Conservation (phyloP, 1,139 yeast genomes). For the Pichia sp. region DNA sequence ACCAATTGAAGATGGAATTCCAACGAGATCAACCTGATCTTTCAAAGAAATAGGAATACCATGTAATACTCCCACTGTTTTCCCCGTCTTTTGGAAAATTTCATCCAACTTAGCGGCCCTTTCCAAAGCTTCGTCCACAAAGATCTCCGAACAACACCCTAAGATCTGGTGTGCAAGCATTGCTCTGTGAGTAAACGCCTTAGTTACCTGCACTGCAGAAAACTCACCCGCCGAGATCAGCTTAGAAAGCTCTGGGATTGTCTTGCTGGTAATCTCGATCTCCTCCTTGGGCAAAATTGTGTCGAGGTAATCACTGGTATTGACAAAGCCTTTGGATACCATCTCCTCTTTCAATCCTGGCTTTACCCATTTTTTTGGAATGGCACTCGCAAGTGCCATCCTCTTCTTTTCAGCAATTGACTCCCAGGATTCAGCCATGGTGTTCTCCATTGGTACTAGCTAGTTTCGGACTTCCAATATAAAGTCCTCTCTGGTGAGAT, state of each 20-base stretch:
- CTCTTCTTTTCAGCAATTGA: constrained; percentile 19
- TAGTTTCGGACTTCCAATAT: too few relatives aligned
- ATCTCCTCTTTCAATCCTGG: constrained; percentile 24
- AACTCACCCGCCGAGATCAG: constrained; percentile 31
- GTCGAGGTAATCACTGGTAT: constrained; percentile 24
- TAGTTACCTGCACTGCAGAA: constrained; percentile 40
- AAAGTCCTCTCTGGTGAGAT: too few relatives aligned
- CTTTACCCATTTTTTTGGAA: constrained; percentile 31
- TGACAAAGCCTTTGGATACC: constrained; percentile 15
- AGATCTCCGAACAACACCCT: constrained; percentile 40
- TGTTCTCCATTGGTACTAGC: too few relatives aligned
- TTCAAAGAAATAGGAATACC: constrained; percentile 63
- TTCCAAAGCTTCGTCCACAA: constrained; percentile 35
- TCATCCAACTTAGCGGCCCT: constrained; percentile 46
- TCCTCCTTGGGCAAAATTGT: constrained; percentile 31
- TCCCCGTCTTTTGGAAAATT: constrained; percentile 33
- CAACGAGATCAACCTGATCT: constrained; percentile 44
- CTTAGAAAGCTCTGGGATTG: constrained; percentile 11
- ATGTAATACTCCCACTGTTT: constrained; percentile 50
- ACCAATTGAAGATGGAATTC: constrained; percentile 42
- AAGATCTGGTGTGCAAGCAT: constrained; percentile 53
- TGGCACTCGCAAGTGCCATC: constrained; percentile 15
- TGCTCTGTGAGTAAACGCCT: constrained; percentile 55
- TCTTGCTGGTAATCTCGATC: constrained; percentile 21
- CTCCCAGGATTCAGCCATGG: constrained; percentile 22